Percentiles rank a stretch among this genome's conserved stretches.
phyloP scores from a whole-genome alignment of 345 rosid genomes.

The Eucalyptus victrix region DNA sequence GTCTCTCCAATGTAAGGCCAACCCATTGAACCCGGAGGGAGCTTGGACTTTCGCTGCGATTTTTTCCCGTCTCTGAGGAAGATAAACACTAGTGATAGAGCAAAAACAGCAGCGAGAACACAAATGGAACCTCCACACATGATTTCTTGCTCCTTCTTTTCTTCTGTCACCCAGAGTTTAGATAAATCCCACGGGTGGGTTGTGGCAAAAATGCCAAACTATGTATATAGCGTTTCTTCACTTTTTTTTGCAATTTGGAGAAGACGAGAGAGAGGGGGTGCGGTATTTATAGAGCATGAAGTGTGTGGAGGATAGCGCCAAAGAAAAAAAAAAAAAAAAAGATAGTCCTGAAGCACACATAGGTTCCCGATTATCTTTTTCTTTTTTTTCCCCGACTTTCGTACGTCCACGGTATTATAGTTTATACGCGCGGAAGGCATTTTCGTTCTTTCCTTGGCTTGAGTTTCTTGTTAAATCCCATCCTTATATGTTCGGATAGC shows the following conservation, averaged over 20 bases:
- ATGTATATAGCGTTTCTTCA: background rate
- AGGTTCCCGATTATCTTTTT: background rate
- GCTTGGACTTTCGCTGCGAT: background rate
- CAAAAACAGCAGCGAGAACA: conserved; percentile 3
- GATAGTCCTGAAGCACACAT: background rate
- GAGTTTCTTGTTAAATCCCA: background rate
- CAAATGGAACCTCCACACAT: conserved; percentile 2
- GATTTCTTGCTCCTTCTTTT: background rate
- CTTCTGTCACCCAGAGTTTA: background rate
- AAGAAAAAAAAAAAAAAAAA: background rate
- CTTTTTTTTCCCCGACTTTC: background rate
- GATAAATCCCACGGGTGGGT: background rate
- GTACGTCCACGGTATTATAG: background rate
- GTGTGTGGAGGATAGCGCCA: background rate
- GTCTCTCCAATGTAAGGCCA: conserved; percentile 70
- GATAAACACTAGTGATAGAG: background rate
- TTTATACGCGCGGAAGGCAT: background rate
- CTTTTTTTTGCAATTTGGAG: background rate
- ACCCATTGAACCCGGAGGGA: conserved; percentile 75
- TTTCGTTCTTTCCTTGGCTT: background rate
- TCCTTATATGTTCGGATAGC: background rate
- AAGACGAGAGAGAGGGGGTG: background rate
- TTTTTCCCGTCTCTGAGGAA: conserved; percentile 2
- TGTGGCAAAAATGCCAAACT: background rate
- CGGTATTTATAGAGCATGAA: background rate